A percentile compares a stretch with the other conserved stretches of the same genome.
phyloP scores from a whole-genome alignment of 2,329 filamentous ascomycete species.

The Trichoderma gracile region DNA sequence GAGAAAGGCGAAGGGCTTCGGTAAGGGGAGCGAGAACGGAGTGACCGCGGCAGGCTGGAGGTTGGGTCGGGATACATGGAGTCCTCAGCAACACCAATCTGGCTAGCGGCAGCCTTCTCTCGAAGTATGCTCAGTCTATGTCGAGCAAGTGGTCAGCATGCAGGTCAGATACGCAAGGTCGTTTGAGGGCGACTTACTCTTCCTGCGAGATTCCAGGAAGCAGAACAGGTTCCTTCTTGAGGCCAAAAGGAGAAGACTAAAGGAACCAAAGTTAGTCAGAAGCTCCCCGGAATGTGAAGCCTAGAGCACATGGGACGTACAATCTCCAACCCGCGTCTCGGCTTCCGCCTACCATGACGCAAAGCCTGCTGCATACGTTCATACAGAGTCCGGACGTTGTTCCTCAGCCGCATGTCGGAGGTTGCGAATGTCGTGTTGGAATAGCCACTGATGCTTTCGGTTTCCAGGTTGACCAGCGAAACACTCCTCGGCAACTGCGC shows the following conservation, averaged over 20 bases:
- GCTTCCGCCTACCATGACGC: conserved; percentile 39
- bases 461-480: conserved; percentile 22
- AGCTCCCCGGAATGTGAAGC: not conserved
- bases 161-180: not conserved
- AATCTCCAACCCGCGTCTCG: conserved; percentile 48
- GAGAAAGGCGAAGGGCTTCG: conserved; percentile 22
- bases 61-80: conserved; percentile 32
- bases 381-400: conserved; percentile 48
- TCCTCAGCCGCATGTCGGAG: conserved; percentile 40
- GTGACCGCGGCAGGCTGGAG: conserved; percentile 23
- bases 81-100: conserved; percentile 48
- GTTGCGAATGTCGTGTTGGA: conserved; percentile 20
- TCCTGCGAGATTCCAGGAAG: conserved; percentile 59
- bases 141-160: conserved; percentile 1
- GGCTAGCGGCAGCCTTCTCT: conserved; percentile 53
- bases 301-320: conserved; percentile 38
- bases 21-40: conserved; percentile 23
- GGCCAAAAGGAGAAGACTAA: conserved; percentile 60
- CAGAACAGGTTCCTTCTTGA: conserved; percentile 54
- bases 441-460: conserved; percentile 19
- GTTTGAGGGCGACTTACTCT: conserved; percentile 49
- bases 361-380: conserved; percentile 49
- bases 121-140: conserved; percentile 52
- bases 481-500: conserved; percentile 14
- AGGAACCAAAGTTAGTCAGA: conserved; percentile 31